A percentile compares a stretch with the other conserved stretches of the same genome.
phyloP scores from a whole-genome alignment of 352 stramenopile genomes.

The Globisporangium uncinulatum region DNA sequence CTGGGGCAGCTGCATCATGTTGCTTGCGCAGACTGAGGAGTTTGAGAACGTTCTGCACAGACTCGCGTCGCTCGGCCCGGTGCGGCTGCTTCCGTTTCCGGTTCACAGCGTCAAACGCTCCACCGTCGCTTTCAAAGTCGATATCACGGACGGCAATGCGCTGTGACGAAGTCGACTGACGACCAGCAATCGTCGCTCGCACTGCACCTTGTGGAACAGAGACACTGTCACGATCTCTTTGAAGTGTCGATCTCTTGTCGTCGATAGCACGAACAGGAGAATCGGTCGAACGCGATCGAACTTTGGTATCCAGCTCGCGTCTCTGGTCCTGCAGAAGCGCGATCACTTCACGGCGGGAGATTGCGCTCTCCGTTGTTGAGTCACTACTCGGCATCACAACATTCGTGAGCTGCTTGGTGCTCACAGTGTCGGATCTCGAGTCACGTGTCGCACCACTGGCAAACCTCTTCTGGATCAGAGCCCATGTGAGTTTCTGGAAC shows the following conservation, averaged over 20 bases:
- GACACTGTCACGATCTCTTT: not conserved
- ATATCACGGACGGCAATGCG: constrained; percentile 5
- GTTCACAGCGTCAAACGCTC: not conserved
- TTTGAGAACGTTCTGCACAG: constrained; percentile 46
- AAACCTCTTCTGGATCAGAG: constrained; percentile 19
- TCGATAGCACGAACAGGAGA: not conserved
- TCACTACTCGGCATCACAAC: constrained; percentile 1
- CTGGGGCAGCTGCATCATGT: not conserved
- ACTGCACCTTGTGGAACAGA: not conserved
- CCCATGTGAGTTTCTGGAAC: constrained; percentile 25
- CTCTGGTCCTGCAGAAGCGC: constrained; percentile 9
- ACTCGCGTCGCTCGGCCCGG: constrained; percentile 17
- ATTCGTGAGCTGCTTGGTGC: constrained; percentile 2
- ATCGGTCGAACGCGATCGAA: not conserved
- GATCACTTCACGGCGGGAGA: constrained; percentile 10
- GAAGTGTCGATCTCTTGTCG: not conserved
- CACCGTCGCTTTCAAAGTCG: not conserved
- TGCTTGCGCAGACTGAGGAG: constrained; percentile 47
- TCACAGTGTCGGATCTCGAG: not conserved
- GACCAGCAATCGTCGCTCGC: not conserved
- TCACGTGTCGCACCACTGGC: not conserved
- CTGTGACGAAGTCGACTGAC: not conserved
- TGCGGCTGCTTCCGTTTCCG: constrained; percentile 7
- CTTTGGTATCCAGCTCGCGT: constrained; percentile 9
- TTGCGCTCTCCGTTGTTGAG: not conserved